phyloP scores from a whole-genome alignment of 2,329 filamentous ascomycete species.

The Beauveria sp. region DNA sequence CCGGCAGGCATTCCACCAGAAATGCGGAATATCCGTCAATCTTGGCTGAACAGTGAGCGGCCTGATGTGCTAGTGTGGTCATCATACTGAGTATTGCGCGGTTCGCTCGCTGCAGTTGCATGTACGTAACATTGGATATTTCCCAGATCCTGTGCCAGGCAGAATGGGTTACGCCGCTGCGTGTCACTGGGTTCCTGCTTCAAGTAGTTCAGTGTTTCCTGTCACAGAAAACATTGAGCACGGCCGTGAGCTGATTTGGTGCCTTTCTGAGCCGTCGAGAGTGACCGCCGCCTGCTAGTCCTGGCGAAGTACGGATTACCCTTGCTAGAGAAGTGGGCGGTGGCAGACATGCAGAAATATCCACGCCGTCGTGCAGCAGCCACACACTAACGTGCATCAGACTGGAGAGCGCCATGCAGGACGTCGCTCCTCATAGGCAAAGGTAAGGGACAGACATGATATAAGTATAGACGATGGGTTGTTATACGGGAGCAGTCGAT shows the following conservation, averaged over 20 bases:
- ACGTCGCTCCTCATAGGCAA: background rate
- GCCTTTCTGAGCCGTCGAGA: background rate
- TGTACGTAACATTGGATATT: background rate
- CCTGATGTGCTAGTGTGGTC: background rate
- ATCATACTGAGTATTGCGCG: too few relatives aligned
- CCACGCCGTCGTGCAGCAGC: conserved; percentile 6
- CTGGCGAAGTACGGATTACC: background rate
- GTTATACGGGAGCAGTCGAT: background rate
- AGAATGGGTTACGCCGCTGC: background rate
- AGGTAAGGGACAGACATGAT: background rate
- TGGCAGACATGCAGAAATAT: background rate
- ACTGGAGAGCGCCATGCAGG: background rate
- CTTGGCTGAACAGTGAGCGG: background rate
- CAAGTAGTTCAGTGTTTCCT: background rate
- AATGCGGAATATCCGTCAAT: background rate
- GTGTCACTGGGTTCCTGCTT: background rate
- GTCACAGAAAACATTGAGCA: background rate
- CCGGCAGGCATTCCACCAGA: background rate
- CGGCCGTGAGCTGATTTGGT: background rate
- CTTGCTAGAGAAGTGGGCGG: background rate
- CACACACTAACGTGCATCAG: background rate
- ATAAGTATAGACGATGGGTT: background rate
- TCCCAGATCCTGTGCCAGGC: background rate
- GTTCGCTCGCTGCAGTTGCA: background rate
- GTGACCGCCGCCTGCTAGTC: background rate